Conservation (phyloP, 1,139 yeast genomes). For the Petasospora fabianii region DNA sequence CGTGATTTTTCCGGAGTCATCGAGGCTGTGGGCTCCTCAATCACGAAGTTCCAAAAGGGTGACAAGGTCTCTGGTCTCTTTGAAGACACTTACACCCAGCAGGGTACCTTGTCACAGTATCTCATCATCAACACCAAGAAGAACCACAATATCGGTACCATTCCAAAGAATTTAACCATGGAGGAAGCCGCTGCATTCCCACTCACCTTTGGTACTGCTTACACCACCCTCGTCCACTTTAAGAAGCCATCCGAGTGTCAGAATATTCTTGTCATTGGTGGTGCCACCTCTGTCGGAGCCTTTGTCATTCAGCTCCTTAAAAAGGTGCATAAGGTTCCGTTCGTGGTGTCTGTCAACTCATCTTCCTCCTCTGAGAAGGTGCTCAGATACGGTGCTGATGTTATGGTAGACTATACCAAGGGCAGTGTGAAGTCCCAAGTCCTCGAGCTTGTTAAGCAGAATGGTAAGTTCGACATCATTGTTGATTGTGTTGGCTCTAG, state of each 20-base stretch:
- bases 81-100: conserved; percentile 40
- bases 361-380: conserved; percentile 39
- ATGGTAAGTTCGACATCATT: conserved; percentile 42
- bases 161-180: conserved; percentile 38
- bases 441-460: conserved; percentile 31
- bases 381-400: conserved; percentile 48
- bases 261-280: conserved; percentile 50
- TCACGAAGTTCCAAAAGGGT: conserved; percentile 55
- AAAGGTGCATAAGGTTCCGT: conserved; percentile 36
- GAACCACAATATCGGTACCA: conserved; percentile 31
- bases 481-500: conserved; percentile 45
- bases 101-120: conserved; percentile 61
- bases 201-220: conserved; percentile 49
- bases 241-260: conserved; percentile 27
- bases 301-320: conserved; percentile 49
- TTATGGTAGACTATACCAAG: conserved; percentile 47
- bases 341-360: conserved; percentile 43
- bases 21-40: conserved; percentile 62
- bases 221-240: conserved; percentile 25
- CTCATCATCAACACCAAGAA: conserved; percentile 30
- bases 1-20: conserved; percentile 79
- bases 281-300: conserved; percentile 52
- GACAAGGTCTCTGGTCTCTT: conserved; percentile 37
- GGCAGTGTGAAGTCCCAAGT: conserved; percentile 32
- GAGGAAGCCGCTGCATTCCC: conserved; percentile 62